Evolutionary conservation across 1,284 basidiomycete species (phyloP).

Genomic region (Sanguinoderma infundibulare): DNA sequence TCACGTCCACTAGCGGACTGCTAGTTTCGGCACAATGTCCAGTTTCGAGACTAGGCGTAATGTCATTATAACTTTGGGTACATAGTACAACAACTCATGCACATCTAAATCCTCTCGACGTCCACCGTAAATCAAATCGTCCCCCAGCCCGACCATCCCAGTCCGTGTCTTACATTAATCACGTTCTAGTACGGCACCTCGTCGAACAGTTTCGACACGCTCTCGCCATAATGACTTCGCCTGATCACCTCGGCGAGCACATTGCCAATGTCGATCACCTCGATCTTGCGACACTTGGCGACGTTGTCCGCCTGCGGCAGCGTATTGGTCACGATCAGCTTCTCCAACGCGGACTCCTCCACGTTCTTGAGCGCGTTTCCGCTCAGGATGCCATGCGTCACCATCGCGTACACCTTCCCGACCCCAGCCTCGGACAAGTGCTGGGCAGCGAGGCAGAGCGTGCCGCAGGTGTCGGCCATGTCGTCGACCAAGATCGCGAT

Average conservation of each 20-base stretch:
- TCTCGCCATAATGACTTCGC: conserved; percentile 87
- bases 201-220: conserved; percentile 82
- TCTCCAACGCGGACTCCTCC: conserved; percentile 82
- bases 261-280: conserved; percentile 94
- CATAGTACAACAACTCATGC: conserved; percentile 21
- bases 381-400: conserved; percentile 97
- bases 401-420: conserved; percentile 86
- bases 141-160: conserved; percentile 5
- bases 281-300: conserved; percentile 82
- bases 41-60: neutral
- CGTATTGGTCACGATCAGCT: conserved; percentile 98
- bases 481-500: conserved; percentile 98
- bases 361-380: conserved; percentile 84
- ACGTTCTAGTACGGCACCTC: conserved; percentile 78
- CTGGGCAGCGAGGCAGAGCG: conserved; percentile 90
- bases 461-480: conserved; percentile 99
- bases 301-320: conserved; percentile 89
- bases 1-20: neutral
- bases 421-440: conserved; percentile 94
- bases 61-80: conserved; percentile 21
- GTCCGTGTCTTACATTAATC: neutral
- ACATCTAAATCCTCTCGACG: conserved; percentile 21
- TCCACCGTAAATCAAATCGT: conserved; percentile 4
- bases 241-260: conserved; percentile 98
- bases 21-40: neutral